A percentile compares a stretch with the other conserved stretches of the same genome.
These are phyloP conservation scores for Hyaloscypha finlandica DNA, from an alignment of 495 filamentous ascomycete genomes.

Conservation along the genomic window DNA sequence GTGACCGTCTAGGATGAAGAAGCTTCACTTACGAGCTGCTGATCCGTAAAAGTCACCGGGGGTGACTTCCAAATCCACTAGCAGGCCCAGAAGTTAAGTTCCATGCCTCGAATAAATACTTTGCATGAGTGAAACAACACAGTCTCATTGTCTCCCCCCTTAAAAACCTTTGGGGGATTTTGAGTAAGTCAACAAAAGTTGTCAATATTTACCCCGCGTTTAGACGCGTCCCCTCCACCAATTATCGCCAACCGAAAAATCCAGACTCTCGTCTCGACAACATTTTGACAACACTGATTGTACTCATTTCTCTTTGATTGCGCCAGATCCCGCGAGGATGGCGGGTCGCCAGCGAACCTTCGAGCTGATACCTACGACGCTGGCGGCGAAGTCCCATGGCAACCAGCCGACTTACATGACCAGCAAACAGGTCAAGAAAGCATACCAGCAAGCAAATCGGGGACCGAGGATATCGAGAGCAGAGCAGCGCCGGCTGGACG, in stretches of 20 bases:
- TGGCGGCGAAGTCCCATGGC: slow-evolving; percentile 27
- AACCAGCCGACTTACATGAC: slow-evolving; percentile 44
- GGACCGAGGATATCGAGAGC: slow-evolving; percentile 31
- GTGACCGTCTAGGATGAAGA: too few relatives aligned
- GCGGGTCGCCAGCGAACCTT: slow-evolving; percentile 42
- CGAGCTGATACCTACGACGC: slow-evolving; percentile 43
- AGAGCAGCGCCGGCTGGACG: slow-evolving; percentile 29
- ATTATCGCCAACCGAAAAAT: slow-evolving; percentile 1
- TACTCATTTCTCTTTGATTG: background rate
- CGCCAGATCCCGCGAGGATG: slow-evolving; percentile 37
- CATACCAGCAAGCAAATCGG: slow-evolving; percentile 39
- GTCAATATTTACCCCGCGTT: slow-evolving; percentile 27
- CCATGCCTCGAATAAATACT: too few relatives aligned
- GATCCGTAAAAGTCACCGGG: too few relatives aligned
- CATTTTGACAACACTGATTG: background rate
- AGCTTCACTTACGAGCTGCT: too few relatives aligned
- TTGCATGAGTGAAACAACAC: too few relatives aligned
- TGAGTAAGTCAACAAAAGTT: too few relatives aligned
- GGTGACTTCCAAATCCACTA: too few relatives aligned
- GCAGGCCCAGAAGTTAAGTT: too few relatives aligned
- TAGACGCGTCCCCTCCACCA: slow-evolving; percentile 11
- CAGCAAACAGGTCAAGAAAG: slow-evolving; percentile 47
- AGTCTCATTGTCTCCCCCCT: too few relatives aligned
- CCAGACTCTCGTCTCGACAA: background rate
- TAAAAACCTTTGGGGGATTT: too few relatives aligned